Base-by-base conservation (phyloP, 2,329 filamentous ascomycete species). In the Hypoxylon sp. region DNA sequence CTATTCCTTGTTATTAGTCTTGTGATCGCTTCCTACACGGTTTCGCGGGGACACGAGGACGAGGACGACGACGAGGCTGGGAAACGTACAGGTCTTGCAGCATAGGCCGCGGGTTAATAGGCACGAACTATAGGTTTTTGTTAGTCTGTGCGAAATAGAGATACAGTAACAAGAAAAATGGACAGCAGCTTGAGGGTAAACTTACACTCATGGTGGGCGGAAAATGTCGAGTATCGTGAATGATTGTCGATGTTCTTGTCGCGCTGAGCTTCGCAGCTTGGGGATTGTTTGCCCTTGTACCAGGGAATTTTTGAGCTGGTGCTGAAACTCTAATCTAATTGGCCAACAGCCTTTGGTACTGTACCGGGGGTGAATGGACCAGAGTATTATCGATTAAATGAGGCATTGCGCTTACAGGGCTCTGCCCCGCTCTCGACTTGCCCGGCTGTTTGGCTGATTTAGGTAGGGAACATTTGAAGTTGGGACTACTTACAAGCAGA, bases 91-190 rank as follows among this genome's bases (percentile, higher is more conserved):
- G 90, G 79, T 91, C 91, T 85, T 98, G 94, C 80, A 99, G 92
- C 88, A 98, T 94, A 48, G 96, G 96, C 81, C 95, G 93, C 79
- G 96, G 96, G 88, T 99, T 99, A 78, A 98, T 87, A 72, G 96
- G 96, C 81, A 97, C 91, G 85, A 97, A 97, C 89, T 91, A 68
- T 31, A n/a, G 14, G 56, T 53, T 46, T 37, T 58, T 48, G 44
- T 60, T 49, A 27, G 7, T 13, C 6, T 3, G 6, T 8, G 2
- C 17, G 22, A 11, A 31, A 44, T 33, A 44, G n/a, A 25, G 27
- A 20, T 13, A 33, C 6, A 27, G 37, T 10, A 20, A 20, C 1
- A 6, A 13, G 11, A 6, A 17, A 17, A 56, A 33, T 46, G 7
- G 7, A 13, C 14, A 33, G 14, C 2, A 22, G 22, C 1, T 4